Base-by-base conservation (phyloP, 768 basidiomycete genomes). In the Amanita thiersii region DNA sequence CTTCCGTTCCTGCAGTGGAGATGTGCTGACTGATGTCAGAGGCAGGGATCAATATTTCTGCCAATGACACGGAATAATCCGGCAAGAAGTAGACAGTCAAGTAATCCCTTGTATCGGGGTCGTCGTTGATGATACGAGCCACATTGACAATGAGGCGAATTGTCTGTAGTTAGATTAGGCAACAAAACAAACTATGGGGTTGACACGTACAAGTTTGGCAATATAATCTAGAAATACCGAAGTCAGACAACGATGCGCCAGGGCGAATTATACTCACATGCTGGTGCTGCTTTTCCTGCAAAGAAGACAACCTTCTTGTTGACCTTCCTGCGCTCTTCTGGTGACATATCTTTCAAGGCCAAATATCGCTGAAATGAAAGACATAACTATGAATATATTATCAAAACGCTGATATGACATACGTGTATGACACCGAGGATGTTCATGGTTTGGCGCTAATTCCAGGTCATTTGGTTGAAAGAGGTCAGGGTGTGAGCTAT, bases 21-120 rank as follows among this genome's bases (percentile, higher is more conserved):
- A 99, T 97, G 61, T 98, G 94, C 56, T 96, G 89, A 47, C 80
- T 84, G 65, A 97, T 86, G 59, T 98, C 92, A 20, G 86, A 84
- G 9, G 94, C 87, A n/a, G 86, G 87, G 46, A 91, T 86, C 50
- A 92, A 69, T 17, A 92, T 65, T 56, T 90, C 87, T 1, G 87
- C 85, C 34, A 86, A 61, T 34, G 83, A 84, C 28, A 86, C 89
- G 1, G 81, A 85, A 64, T 99, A 99, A 58, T 98, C 94, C 0
- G 96, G 93, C 14, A 99, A 72, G 84, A 98, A 98, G 69, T 84
- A 87, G 47, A 98, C 73, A 34, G 79, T 79, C 49, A 98, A 80
- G 50, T 86, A 79, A 46, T 88, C 81, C 52, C 80, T 83, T 21
- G 90, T 86, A 40, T 96, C 92, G 1, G 85, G 79, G 59, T 98